Conservation (phyloP, 495 filamentous ascomycete genomes). For the Tuber umbilicatum region DNA sequence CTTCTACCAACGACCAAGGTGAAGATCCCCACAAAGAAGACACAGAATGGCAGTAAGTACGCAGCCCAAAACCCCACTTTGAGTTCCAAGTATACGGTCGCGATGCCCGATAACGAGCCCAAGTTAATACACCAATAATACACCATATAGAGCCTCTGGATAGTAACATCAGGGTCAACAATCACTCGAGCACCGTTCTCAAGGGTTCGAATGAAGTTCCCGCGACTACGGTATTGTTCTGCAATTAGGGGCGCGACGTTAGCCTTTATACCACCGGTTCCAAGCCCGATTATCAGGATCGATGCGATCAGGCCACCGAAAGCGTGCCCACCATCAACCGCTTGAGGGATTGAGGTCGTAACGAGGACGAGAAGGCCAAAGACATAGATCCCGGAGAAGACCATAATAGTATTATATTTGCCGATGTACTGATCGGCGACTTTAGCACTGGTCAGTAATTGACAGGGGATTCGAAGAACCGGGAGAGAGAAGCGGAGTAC, state of each 20-base stretch:
- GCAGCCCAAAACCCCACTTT: conserved; percentile 75
- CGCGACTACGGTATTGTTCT: conserved; percentile 51
- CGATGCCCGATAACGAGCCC: conserved; percentile 53
- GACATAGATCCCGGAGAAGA: conserved; percentile 53
- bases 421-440: conserved; percentile 67
- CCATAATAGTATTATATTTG: conserved; percentile 62
- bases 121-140: conserved; percentile 69
- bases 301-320: conserved; percentile 56
- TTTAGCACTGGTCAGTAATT: background rate
- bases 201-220: conserved; percentile 47
- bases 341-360: conserved; percentile 55
- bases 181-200: conserved; percentile 59
- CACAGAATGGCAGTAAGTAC: conserved; percentile 55
- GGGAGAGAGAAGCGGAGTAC: background rate
- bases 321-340: conserved; percentile 51
- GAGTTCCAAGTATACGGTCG: conserved; percentile 49
- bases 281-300: conserved; percentile 58
- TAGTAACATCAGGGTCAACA: conserved; percentile 60
- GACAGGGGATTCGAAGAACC: conserved; percentile 47
- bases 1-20: conserved; percentile 58
- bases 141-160: conserved; percentile 55
- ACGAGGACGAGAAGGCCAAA: conserved; percentile 62
- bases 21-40: conserved; percentile 56
- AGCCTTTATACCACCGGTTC: conserved; percentile 61
- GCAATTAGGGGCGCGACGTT: conserved; percentile 58